phyloP scores from a whole-genome alignment of 1,284 basidiomycete species.

The Fomes fomentarius region DNA sequence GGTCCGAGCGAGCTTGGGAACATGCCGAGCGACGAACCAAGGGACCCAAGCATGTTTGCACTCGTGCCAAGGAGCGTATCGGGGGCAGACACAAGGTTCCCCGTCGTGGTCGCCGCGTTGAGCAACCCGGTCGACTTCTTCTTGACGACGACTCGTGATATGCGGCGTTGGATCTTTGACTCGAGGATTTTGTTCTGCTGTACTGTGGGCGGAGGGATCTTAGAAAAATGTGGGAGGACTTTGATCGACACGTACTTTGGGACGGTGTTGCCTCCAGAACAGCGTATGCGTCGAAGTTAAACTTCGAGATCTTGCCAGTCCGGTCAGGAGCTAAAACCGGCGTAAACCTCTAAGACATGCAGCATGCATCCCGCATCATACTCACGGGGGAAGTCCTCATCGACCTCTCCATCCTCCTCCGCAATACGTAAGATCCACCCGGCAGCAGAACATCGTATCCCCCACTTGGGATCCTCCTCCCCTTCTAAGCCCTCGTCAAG shows the following conservation, averaged over 20 bases:
- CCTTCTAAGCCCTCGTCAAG: conserved; percentile 67
- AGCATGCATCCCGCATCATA: conserved; percentile 4
- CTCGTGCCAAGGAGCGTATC: conserved; percentile 35
- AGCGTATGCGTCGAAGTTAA: conserved; percentile 92
- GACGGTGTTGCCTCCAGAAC: conserved; percentile 74
- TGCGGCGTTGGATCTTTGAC: conserved; percentile 75
- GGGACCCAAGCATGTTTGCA: conserved; percentile 33
- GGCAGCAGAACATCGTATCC: conserved; percentile 68
- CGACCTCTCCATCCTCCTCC: conserved; percentile 97
- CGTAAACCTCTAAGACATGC: background rate
- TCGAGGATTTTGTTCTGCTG: conserved; percentile 83
- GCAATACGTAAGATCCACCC: conserved; percentile 97
- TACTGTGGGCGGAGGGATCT: conserved; percentile 51
- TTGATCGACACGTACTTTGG: conserved; percentile 61
- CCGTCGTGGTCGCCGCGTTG: conserved; percentile 16
- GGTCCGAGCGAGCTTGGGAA: conserved; percentile 69
- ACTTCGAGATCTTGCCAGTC: conserved; percentile 83
- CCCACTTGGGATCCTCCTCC: conserved; percentile 65
- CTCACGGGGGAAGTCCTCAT: conserved; percentile 96
- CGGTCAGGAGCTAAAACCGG: conserved; percentile 81
- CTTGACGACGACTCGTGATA: conserved; percentile 67
- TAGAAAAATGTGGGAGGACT: background rate
- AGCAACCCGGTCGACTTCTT: conserved; percentile 50
- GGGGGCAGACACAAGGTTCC: conserved; percentile 35
- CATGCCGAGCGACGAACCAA: conserved; percentile 47